Conservation (phyloP, 2,329 filamentous ascomycete genomes). For the Periconia sp. region DNA sequence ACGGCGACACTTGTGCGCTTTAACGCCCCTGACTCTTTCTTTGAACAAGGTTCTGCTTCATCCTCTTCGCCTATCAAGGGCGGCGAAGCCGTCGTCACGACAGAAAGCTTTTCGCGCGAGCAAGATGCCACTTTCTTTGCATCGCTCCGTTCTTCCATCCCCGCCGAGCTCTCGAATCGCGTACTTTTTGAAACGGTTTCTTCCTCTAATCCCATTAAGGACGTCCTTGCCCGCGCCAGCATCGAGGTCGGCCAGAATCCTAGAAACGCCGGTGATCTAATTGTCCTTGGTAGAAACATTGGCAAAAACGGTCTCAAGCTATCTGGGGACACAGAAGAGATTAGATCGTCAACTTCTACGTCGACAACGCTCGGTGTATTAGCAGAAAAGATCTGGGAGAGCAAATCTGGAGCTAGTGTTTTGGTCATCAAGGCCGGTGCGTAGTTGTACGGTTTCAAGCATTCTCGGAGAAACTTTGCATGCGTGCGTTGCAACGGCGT, state of each 20-base stretch:
- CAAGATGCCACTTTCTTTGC: constrained; percentile 63
- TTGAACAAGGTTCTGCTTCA: constrained; percentile 15
- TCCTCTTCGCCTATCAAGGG: constrained; percentile 22
- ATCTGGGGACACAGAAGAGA: constrained; percentile 47
- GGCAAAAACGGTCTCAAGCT: constrained; percentile 21
- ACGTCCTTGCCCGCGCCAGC: constrained; percentile 61
- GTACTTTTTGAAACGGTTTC: constrained; percentile 64
- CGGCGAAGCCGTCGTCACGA: constrained; percentile 17
- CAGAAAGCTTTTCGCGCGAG: constrained; percentile 33
- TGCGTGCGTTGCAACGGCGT: not conserved
- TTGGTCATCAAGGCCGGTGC: constrained; percentile 69
- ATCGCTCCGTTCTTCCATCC: constrained; percentile 62
- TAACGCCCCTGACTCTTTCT: constrained; percentile 34
- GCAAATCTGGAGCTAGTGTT: constrained; percentile 69
- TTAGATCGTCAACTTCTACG: constrained; percentile 37
- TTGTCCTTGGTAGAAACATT: constrained; percentile 67
- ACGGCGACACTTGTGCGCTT: constrained; percentile 78
- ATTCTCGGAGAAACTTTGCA: not conserved
- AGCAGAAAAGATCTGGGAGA: constrained; percentile 65
- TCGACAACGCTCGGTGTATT: constrained; percentile 59
- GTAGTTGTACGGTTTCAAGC: not conserved
- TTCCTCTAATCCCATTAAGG: constrained; percentile 42
- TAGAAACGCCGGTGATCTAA: constrained; percentile 72
- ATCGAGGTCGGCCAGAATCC: constrained; percentile 65
- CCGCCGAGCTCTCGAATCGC: constrained; percentile 56